phyloP scores from a whole-genome alignment of 2,329 filamentous ascomycete species.

The Exophiala calicioides region DNA sequence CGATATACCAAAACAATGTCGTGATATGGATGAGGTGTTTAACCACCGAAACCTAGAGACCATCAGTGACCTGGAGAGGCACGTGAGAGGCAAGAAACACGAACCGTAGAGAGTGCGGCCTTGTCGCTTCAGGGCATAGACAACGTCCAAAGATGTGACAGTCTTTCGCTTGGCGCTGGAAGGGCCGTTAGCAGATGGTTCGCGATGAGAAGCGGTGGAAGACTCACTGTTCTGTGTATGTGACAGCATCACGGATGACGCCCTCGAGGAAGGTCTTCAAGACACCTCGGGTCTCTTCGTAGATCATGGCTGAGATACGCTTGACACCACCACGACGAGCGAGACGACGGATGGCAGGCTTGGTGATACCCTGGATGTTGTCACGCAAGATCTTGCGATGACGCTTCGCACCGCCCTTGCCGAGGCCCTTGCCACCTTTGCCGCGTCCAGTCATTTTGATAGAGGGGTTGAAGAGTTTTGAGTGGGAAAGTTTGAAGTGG shows the following conservation, averaged over 20 bases:
- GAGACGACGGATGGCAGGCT: slow-evolving; percentile 97
- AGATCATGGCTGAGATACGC: slow-evolving; percentile 96
- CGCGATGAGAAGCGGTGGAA: slow-evolving; percentile 48
- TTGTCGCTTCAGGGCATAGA: slow-evolving; percentile 65
- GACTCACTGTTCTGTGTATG: slow-evolving; percentile 73
- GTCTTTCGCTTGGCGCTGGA: slow-evolving; percentile 62
- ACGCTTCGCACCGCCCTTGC: slow-evolving; percentile 98
- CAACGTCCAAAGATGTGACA: slow-evolving; percentile 60
- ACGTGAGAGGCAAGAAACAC: slow-evolving; percentile 4
- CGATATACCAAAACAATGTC: slow-evolving; percentile 17
- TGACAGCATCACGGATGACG: slow-evolving; percentile 77
- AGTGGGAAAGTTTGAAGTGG: slow-evolving; percentile 15
- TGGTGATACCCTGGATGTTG: slow-evolving; percentile 99
- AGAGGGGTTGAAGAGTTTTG: slow-evolving; percentile 36
- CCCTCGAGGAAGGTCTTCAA: slow-evolving; percentile 79
- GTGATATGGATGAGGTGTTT: slow-evolving; percentile 42
- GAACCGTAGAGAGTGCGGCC: slow-evolving; percentile 77
- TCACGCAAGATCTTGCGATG: slow-evolving; percentile 99
- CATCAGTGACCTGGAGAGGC: slow-evolving; percentile 1
- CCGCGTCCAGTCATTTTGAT: slow-evolving; percentile 66
- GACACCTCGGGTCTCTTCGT: slow-evolving; percentile 79
- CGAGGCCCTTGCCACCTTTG: slow-evolving; percentile 96
- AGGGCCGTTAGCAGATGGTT: slow-evolving; percentile 75
- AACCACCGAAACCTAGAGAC: slow-evolving; percentile 65
- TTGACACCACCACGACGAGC: slow-evolving; percentile 99